These are phyloP conservation scores for Thalassia testudinum DNA, from an alignment of 116 monocot species.

Conservation along the genomic window DNA sequence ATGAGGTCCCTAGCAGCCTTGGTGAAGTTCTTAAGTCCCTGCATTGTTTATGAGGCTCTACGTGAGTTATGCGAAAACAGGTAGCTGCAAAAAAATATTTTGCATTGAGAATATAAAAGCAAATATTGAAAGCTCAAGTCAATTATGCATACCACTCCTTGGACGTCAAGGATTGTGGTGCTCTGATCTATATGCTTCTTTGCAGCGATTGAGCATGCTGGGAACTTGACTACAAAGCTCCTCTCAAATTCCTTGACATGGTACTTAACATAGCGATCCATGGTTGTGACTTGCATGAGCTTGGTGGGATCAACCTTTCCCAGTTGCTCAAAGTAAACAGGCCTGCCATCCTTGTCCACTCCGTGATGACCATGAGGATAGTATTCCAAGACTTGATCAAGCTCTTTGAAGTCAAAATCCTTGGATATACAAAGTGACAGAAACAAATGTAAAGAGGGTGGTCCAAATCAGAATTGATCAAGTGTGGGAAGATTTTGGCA, in stretches of 20 bases:
- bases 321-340: slow-evolving; percentile 79
- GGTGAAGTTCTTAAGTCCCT: slow-evolving; percentile 81
- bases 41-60: too few relatives aligned
- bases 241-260: slow-evolving; percentile 95
- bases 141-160: slow-evolving; percentile 84
- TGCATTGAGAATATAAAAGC: neutral
- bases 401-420: slow-evolving; percentile 87
- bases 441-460: too few relatives aligned
- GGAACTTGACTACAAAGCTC: slow-evolving; percentile 72
- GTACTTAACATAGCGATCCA: slow-evolving; percentile 87
- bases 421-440: too few relatives aligned
- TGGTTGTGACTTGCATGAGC: slow-evolving; percentile 86
- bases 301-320: slow-evolving; percentile 78
- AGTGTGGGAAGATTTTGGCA: too few relatives aligned
- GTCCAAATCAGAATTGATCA: too few relatives aligned
- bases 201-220: slow-evolving; percentile 88
- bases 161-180: slow-evolving; percentile 94
- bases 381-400: slow-evolving; percentile 62
- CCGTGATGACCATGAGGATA: slow-evolving; percentile 97
- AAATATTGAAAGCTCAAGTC: too few relatives aligned
- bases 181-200: slow-evolving; percentile 91
- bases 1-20: slow-evolving; percentile 80
- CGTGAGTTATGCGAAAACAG: neutral
- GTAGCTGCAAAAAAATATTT: neutral
- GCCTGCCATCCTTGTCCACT: too few relatives aligned